Evolutionary conservation across 257 asterid genomes (phyloP).

Genomic region (Jacaranda mimosifolia): DNA sequence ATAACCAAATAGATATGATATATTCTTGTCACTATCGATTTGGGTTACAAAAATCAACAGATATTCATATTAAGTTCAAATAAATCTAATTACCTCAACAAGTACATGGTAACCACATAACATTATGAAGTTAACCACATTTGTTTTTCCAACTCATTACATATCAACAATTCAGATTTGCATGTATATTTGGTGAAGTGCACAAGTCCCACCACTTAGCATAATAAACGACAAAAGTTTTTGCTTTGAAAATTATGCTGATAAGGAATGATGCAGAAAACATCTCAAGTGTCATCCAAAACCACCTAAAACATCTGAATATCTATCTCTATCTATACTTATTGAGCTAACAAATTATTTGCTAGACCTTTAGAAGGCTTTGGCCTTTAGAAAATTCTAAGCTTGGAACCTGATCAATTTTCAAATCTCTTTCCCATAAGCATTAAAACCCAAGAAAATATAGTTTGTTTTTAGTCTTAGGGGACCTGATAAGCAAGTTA

Average conservation of each 20-base stretch:
- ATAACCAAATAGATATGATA: too few relatives aligned
- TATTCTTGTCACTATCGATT: too few relatives aligned
- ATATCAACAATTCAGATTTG: conserved; percentile 39
- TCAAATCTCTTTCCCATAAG: too few relatives aligned
- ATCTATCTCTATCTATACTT: not conserved
- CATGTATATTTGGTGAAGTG: conserved; percentile 42
- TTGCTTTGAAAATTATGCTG: conserved; percentile 20
- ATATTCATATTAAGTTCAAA: too few relatives aligned
- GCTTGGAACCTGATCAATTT: too few relatives aligned
- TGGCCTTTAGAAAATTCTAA: not conserved
- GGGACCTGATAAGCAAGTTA: too few relatives aligned
- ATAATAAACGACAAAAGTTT: conserved; percentile 40
- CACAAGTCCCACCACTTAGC: conserved; percentile 47
- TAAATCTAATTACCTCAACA: too few relatives aligned
- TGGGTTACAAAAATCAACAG: too few relatives aligned
- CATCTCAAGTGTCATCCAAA: conserved; percentile 8
- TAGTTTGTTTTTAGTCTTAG: too few relatives aligned
- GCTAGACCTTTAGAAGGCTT: not conserved
- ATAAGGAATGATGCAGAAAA: conserved; percentile 15
- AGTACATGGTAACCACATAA: too few relatives aligned
- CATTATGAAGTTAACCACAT: not conserved
- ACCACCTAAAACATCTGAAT: conserved; percentile 17
- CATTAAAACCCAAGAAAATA: too few relatives aligned
- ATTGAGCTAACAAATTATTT: not conserved
- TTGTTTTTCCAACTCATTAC: conserved; percentile 45